Base-by-base conservation (phyloP, 495 filamentous ascomycete genomes). In the Schizothecium vesticola region DNA sequence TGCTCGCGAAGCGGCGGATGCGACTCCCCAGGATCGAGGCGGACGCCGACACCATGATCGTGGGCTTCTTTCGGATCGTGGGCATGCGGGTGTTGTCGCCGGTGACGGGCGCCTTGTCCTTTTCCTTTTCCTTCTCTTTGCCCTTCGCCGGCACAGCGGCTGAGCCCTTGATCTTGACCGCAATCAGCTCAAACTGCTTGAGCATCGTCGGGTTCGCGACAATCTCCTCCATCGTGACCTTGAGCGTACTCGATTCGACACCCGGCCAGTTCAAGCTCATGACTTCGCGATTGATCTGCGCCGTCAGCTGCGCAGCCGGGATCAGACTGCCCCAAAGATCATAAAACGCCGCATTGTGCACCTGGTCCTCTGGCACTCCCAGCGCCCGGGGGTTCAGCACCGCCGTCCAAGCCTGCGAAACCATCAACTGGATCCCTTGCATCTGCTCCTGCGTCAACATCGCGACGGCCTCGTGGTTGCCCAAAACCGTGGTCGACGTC, bases 241-340 rank as follows among this genome's bases (percentile, higher is more conserved):
- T 71, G n/a, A 75, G n/a, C 16, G 59, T 24, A 2, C 64, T 63
- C 3, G 67, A 71, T 16, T 75, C 73, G 0, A 69, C 64, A 0
- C 72, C 75, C 0, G 65, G 58, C 3, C 73, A 21, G 25, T 59
- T 62, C 25, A 75, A 64, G 59, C 70, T 68, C 12, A 75, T 69
- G 24, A 83, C 69, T 56, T 80, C 80, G 21, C 76, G 74, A 59
- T 77, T 82, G 21, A 82, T 76, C 65, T 79, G 80, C 11, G 73
- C 71, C 33, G 81, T 77, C 25, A 84, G 71, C 70, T 82, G 81
- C 8, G 80, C 76, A 3, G 82, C 82, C 0, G 82, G 80, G 61
- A 83, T 74, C 16, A 82, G 70, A 3, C 80, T 79, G 11, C 82
- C 82, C 81, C 81, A 84, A 12, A 83, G 79, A 56, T 84, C 82